A percentile compares a stretch with the other conserved stretches of the same genome.
These are phyloP conservation scores for Coniochaeta sp. DNA, from an alignment of 2,329 filamentous ascomycete species.

Conservation along the genomic window DNA sequence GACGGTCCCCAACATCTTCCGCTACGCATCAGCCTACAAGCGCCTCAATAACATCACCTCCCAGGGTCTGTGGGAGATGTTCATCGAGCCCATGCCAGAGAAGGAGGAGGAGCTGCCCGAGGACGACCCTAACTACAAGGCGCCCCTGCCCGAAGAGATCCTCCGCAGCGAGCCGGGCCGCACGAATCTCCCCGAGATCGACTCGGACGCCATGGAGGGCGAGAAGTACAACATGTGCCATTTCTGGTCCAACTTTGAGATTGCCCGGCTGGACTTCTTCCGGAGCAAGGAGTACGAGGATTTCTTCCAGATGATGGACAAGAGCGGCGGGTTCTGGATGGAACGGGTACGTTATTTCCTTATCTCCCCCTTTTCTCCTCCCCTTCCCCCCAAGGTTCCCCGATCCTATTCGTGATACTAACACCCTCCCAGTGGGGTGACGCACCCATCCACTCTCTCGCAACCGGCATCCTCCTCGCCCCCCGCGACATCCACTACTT, in stretches of 20 bases:
- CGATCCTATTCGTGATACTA: too few relatives aligned
- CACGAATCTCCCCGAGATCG: constrained; percentile 69
- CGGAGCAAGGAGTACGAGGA: constrained; percentile 95
- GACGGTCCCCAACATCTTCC: constrained; percentile 97
- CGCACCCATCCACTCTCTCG: constrained; percentile 94
- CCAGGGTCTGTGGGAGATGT: constrained; percentile 98
- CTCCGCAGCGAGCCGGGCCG: constrained; percentile 66
- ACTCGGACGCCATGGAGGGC: constrained; percentile 90
- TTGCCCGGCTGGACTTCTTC: constrained; percentile 91
- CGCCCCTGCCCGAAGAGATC: constrained; percentile 72
- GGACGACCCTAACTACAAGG: constrained; percentile 59
- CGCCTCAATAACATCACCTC: constrained; percentile 84
- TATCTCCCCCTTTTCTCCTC: constrained; percentile 5
- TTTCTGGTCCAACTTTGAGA: constrained; percentile 99
- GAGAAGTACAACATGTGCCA: constrained; percentile 99
- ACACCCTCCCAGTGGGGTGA: constrained; percentile 93
- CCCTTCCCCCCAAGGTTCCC: too few relatives aligned
- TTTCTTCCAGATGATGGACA: constrained; percentile 99
- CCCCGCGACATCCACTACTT: constrained; percentile 93
- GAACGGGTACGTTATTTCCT: constrained; percentile 71
- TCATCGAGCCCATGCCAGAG: constrained; percentile 70
- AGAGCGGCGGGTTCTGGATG: constrained; percentile 98
- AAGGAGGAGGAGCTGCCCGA: constrained; percentile 51
- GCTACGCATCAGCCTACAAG: constrained; percentile 97
- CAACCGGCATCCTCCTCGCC: constrained; percentile 78